Base-by-base conservation (phyloP, 2,329 filamentous ascomycete genomes). In the Claviceps africana region DNA sequence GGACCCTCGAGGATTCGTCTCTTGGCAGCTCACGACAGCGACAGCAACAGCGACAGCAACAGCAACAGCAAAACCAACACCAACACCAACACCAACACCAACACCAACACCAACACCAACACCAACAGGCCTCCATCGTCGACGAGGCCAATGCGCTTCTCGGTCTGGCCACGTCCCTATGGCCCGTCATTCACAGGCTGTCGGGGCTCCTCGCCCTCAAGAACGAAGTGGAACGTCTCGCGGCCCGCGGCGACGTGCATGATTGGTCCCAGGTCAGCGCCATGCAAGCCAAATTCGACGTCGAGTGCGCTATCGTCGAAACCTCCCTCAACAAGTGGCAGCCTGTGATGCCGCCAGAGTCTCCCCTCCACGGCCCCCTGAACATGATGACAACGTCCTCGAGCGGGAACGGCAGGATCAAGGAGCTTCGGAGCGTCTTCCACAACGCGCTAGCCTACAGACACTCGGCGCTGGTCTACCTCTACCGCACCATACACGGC, bases 151-250 rank as follows among this genome's bases (percentile, higher is more conserved):
- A 82, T 57, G 77, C 76, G 3, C 67, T 83, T 2, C 72, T 83
- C 1, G 79, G 79, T 22, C 76, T 83, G 67, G 75, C 78, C 1
- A 81, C 77, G 1, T 78, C 78, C 2, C 65, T 83, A 0, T 83
- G 79, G 79, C 79, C 79, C 11, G 75, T 82, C 19, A 79, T 82
- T 55, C 78, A 83, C 58, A 75, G 76, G 10, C 70, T 83, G 2
- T 80, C 78, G 0, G 76, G 73, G 53, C 70, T 83, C 0, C 65
- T 73, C 1, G 70, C 72, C 1, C 67, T 79, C 15, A 81, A 79
- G 57, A 68, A 64, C 15, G 73, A 77, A 46, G 66, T 81, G 2
- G 71, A 75, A 52, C 62, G 61, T 5, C 75, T 76, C 7, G 64
- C 71, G 19, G 59, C 62, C 8, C 63, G 65, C 21, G 69, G 70